Base-by-base conservation (phyloP, 129 eudicot genomes). In the Solidago caesia region DNA sequence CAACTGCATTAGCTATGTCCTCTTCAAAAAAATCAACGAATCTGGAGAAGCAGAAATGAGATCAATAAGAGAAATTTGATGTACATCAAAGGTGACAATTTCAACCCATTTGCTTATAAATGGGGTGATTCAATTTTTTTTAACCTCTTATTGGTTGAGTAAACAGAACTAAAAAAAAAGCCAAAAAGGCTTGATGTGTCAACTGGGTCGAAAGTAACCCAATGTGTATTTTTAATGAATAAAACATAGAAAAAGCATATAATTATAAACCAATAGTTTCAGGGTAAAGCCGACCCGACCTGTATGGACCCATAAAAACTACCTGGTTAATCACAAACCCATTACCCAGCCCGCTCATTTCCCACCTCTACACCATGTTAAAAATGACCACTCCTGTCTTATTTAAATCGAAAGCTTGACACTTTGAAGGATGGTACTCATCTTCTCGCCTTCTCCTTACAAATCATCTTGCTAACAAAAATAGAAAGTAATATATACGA, bases 21-120 rank as follows among this genome's bases (percentile, higher is more conserved):
- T 75, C 89, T 68, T 74, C 78, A 78, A 94, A 94, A 74, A 84
- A 91, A 82, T 91, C 96, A 48, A 89, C 80, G 69, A 91, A 57
- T 75, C 99, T 94, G 89, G 14, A 71, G 78, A 76, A 70, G 71
- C n/a, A 55, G 67, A 6, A 77, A 63, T 46, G 69, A 65, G 75
- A 33, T 76, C 77, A 77, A 55, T 73, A 69, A 70, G 72, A 48
- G 27, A 85, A n/a, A 58, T 56, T 71, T 51, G 10, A 57, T 48
- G 26, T 13, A 27, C 14, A 4, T 51, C 49, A 9, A 15, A 72
- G 49, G 39, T 12, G 76, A 5, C 12, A 25, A 43, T 43, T 42
- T 57, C 11, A 3, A 70, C 64, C 29, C 44, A 27, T 71, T 46
- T 44, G 46, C 13, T 5, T 58, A 58, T 12, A 14, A 44, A 70